Evolutionary conservation across 441 rosid genomes (phyloP).

Genomic region (Erodium moschatum): DNA sequence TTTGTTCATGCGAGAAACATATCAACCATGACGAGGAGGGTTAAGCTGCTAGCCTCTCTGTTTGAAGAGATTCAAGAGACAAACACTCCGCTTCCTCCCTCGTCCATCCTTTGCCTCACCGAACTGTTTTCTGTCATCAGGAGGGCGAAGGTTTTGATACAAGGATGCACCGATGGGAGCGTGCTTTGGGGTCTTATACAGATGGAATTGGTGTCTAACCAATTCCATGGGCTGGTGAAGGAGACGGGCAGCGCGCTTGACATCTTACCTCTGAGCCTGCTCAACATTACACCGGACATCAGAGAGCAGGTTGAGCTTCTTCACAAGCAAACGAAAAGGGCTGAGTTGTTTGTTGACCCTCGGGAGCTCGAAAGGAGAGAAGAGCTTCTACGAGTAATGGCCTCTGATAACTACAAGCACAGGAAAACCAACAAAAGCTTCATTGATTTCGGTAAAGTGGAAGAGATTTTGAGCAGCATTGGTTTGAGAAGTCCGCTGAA

Average conservation of each 20-base stretch:
- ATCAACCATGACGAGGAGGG: slow-evolving; percentile 45
- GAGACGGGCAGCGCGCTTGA: slow-evolving; percentile 61
- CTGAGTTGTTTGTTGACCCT: slow-evolving; percentile 34
- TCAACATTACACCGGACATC: slow-evolving; percentile 32
- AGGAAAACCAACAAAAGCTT: slow-evolving; percentile 29
- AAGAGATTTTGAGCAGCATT: slow-evolving; percentile 36
- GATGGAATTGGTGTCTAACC: slow-evolving; percentile 35
- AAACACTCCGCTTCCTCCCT: slow-evolving; percentile 39
- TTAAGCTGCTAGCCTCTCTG: slow-evolving; percentile 44
- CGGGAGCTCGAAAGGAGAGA: slow-evolving; percentile 40
- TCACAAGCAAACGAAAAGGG: slow-evolving; percentile 49
- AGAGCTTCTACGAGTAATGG: slow-evolving; percentile 36
- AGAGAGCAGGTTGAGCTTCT: slow-evolving; percentile 64
- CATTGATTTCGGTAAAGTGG: slow-evolving; percentile 26
- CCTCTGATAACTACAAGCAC: slow-evolving; percentile 32
- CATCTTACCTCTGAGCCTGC: slow-evolving; percentile 54
- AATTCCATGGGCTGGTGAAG: slow-evolving; percentile 41
- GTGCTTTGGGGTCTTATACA: slow-evolving; percentile 41
- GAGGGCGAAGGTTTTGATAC: slow-evolving; percentile 36
- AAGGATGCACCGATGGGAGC: slow-evolving; percentile 42
- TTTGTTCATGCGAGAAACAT: slow-evolving; percentile 35
- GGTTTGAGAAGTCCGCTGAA: slow-evolving; percentile 36
- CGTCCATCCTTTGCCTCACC: slow-evolving; percentile 45
- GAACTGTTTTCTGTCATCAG: slow-evolving; percentile 49
- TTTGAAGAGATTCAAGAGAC: slow-evolving; percentile 47